Conservation (phyloP, 2,329 filamentous ascomycete genomes). For the Zasmidium citrigriseum region DNA sequence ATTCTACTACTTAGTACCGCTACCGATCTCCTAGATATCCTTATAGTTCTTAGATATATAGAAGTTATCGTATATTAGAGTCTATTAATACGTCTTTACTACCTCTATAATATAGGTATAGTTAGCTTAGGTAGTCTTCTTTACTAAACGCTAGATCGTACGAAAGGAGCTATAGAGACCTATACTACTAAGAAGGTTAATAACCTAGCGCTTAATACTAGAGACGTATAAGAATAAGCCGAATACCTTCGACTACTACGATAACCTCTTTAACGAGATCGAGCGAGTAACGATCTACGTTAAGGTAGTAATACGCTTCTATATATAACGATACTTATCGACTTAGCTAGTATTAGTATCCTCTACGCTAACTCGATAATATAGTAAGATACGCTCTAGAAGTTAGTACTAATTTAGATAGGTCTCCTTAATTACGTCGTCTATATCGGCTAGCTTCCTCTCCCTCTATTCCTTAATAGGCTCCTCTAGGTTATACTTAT, state of each 20-base stretch:
- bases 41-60: not conserved
- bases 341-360: not conserved
- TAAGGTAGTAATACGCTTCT: not conserved
- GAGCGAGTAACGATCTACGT: not conserved
- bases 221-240: not conserved
- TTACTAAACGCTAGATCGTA: not conserved
- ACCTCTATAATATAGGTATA: not conserved
- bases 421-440: not conserved
- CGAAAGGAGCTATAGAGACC: not conserved
- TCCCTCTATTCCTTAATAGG: not conserved
- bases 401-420: not conserved
- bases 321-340: not conserved
- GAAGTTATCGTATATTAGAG: not conserved
- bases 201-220: not conserved
- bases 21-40: not conserved
- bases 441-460: not conserved
- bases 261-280: not conserved
- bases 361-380: not conserved
- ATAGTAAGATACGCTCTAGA: not conserved
- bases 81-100: not conserved
- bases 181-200: not conserved
- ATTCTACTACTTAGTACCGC: not conserved
- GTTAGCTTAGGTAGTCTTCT: not conserved
- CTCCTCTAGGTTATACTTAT: not conserved
- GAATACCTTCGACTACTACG: not conserved